Conservation (phyloP, 1,284 basidiomycete genomes). For the Paramarasmius palmivorus region DNA sequence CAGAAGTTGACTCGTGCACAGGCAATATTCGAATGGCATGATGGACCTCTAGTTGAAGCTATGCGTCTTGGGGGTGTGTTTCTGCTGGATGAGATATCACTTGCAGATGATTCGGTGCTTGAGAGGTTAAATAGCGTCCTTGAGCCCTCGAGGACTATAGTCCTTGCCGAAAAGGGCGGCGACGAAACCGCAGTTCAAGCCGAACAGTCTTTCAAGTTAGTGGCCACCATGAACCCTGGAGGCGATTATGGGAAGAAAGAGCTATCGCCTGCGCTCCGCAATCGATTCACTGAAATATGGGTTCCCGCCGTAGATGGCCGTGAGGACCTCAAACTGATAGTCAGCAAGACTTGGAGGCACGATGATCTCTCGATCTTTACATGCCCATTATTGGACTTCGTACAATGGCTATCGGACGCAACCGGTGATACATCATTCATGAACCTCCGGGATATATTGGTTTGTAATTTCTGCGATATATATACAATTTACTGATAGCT, state of each 20-base stretch:
- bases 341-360: slow-evolving; percentile 72
- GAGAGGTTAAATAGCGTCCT: slow-evolving; percentile 97
- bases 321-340: slow-evolving; percentile 79
- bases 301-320: slow-evolving; percentile 86
- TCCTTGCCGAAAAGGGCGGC: slow-evolving; percentile 92
- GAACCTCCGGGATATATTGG: slow-evolving; percentile 88
- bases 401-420: slow-evolving; percentile 74
- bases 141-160: slow-evolving; percentile 87
- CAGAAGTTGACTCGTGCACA: slow-evolving; percentile 48
- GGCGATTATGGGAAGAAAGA: slow-evolving; percentile 99
- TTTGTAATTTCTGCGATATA: slow-evolving; percentile 36
- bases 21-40: slow-evolving; percentile 96
- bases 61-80: slow-evolving; percentile 89
- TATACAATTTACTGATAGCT: slow-evolving; percentile 15
- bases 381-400: slow-evolving; percentile 73
- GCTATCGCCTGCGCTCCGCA: slow-evolving; percentile 93
- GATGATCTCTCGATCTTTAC: slow-evolving; percentile 64
- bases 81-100: slow-evolving; percentile 94
- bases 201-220: slow-evolving; percentile 76
- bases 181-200: slow-evolving; percentile 73
- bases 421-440: slow-evolving; percentile 71
- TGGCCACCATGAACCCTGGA: slow-evolving; percentile 99
- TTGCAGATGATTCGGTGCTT: slow-evolving; percentile 98
- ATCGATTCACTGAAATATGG: slow-evolving; percentile 99
- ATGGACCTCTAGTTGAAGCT: slow-evolving; percentile 92